A percentile compares a stretch with the other conserved stretches of the same genome.
These are phyloP conservation scores for Rhododendron ferrugineum DNA, from an alignment of 148 eudicot genomes.

Conservation along the genomic window DNA sequence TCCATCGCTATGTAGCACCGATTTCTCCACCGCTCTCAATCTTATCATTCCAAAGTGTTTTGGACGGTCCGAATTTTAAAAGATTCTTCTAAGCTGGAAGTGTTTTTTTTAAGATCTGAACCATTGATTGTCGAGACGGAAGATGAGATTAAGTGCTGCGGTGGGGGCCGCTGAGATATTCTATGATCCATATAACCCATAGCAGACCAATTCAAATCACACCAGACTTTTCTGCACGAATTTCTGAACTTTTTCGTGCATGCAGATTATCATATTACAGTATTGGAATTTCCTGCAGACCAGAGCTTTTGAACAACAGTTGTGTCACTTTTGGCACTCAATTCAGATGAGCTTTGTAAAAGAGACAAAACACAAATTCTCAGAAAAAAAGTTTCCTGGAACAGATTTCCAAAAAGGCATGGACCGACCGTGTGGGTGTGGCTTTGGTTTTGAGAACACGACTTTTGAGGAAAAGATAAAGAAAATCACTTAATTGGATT, in stretches of 20 bases:
- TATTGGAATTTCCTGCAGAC: not conserved
- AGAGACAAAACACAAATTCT: not conserved
- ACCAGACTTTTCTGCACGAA: not conserved
- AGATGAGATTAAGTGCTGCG: too few relatives aligned
- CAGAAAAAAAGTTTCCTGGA: not conserved
- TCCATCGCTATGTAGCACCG: too few relatives aligned
- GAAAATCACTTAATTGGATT: slow-evolving; percentile 1
- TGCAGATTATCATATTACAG: not conserved
- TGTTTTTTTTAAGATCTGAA: too few relatives aligned
- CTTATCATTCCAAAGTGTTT: too few relatives aligned
- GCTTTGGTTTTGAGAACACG: not conserved
- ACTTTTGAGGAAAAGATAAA: slow-evolving; percentile 10
- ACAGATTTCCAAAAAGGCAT: not conserved
- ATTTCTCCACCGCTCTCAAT: too few relatives aligned
- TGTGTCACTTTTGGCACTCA: not conserved
- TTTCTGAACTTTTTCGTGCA: not conserved
- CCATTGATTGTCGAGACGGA: accelerated
- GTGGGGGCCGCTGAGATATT: too few relatives aligned
- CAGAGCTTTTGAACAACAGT: not conserved
- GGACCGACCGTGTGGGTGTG: slow-evolving; percentile 15
- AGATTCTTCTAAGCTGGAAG: too few relatives aligned
- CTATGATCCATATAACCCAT: not conserved
- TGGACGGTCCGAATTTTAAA: too few relatives aligned
- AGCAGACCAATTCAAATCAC: not conserved
- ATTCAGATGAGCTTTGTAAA: not conserved